Evolutionary conservation across 345 rosid species (phyloP).

Genomic region (Salix suchowensis): DNA sequence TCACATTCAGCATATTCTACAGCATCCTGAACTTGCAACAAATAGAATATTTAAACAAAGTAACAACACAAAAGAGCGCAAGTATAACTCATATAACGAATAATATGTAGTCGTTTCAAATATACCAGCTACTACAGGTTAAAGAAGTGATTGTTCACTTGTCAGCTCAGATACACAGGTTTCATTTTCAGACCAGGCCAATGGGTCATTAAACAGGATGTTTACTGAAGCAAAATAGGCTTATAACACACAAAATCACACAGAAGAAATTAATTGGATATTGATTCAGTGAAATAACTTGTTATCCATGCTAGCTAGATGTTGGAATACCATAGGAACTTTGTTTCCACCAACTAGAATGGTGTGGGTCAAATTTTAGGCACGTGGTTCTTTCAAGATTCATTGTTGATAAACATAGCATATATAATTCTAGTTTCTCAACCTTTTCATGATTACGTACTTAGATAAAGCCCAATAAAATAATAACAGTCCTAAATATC

Average conservation of each 20-base stretch:
- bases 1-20: constrained; percentile 90
- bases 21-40: constrained; percentile 50
- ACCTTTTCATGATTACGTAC: neutral
- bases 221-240: neutral
- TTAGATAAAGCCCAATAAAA: neutral
- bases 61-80: neutral
- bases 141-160: neutral
- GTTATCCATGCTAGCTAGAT: neutral
- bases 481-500: neutral
- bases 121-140: neutral
- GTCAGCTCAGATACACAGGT: neutral
- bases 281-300: neutral
- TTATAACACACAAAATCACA: neutral
- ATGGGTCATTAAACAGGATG: neutral
- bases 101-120: neutral
- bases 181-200: neutral
- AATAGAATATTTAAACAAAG: constrained; percentile 4
- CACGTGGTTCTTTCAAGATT: neutral
- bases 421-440: neutral
- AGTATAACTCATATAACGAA: neutral
- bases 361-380: neutral
- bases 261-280: neutral
- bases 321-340: neutral
- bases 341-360: neutral
- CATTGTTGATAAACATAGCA: neutral